Base-by-base conservation (phyloP, 2,329 filamentous ascomycete genomes). In the Aspergillus pseudoviridinutans region DNA sequence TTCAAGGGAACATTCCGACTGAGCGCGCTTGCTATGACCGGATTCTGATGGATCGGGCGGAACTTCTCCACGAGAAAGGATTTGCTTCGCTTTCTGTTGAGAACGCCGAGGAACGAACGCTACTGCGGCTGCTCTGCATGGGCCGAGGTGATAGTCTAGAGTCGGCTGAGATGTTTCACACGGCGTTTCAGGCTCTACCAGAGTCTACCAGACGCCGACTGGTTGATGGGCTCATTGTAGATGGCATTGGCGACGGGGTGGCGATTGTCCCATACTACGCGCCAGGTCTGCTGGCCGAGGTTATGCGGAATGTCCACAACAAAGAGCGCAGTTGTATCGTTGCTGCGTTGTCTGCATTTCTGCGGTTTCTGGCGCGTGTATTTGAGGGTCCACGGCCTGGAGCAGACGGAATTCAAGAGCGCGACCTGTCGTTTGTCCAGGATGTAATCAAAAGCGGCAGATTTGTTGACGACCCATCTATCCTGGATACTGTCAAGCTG, bases 191-290 rank as follows among this genome's bases (percentile, higher is more conserved):
- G 44, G 59, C 74, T 3, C 60, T 67, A 7, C 44, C 55, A 5
- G 7, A 8, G 5, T 17, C 52, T 2, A 59, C 55, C 20, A 65
- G 63, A 44, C 17, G 62, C 1, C 55, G 60, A 8, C 64, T 76
- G 4, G 59, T 72, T 6, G 52, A 64, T 7, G 64, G 68, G 27
- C 62, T 77, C 24, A 76, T 71, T 56, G 64, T 74, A 12, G 71
- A 75, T 55, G 74, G 74, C 1, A 61, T 68, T 3, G 60, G 67
- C 32, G 67, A 69, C 22, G 65, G 69, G 35, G 68, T 67, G 7
- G 75, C 74, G 0, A 67, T 76, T 12, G 60, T 74, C 7, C 70
- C 71, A 3, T 76, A 74, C 35, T 77, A 77, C 46, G 72, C 73
- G 58, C 74, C 75, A 2, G 73, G 72, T 1, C 64, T 76, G 12